Conservation (phyloP, 352 stramenopile genomes). For the Pythium dissotocum region DNA sequence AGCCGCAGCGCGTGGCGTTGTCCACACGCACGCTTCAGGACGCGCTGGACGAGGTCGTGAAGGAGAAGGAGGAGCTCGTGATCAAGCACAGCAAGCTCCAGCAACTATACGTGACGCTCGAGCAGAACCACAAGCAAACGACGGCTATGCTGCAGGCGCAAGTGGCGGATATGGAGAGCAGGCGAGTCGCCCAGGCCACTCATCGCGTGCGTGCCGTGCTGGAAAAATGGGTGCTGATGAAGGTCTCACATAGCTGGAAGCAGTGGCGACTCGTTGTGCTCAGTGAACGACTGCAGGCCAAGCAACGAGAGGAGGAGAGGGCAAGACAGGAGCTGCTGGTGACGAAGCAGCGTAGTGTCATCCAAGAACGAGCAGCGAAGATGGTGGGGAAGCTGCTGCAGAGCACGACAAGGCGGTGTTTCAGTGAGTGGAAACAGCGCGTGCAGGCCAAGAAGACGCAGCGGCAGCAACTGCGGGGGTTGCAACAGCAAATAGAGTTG, state of each 20-base stretch:
- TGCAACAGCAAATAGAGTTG: not conserved
- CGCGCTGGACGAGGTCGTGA: slow-evolving; percentile 51
- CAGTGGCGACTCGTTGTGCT: slow-evolving; percentile 33
- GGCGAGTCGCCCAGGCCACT: slow-evolving; percentile 27
- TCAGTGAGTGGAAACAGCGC: slow-evolving; percentile 6
- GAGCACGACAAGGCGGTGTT: slow-evolving; percentile 19
- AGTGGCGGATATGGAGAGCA: slow-evolving; percentile 23
- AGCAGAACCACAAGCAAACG: slow-evolving; percentile 31
- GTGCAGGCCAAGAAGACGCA: not conserved
- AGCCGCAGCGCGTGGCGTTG: slow-evolving; percentile 47
- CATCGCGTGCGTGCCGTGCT: slow-evolving; percentile 31
- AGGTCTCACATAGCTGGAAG: slow-evolving; percentile 39
- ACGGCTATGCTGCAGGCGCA: slow-evolving; percentile 27
- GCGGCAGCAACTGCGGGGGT: not conserved
- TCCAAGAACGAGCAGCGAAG: slow-evolving; percentile 12
- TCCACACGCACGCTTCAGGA: slow-evolving; percentile 56
- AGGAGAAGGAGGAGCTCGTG: slow-evolving; percentile 70
- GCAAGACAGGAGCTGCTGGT: not conserved
- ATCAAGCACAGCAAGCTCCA: slow-evolving; percentile 43
- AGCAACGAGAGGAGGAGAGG: slow-evolving; percentile 5
- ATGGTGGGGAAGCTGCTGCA: not conserved
- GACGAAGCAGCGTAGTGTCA: not conserved
- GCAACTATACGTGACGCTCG: slow-evolving; percentile 35
- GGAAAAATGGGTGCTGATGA: slow-evolving; percentile 35
- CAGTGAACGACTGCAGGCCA: slow-evolving; percentile 15